Evolutionary conservation across 441 rosid genomes (phyloP), one percentile per base, ranked within the genome.

Genomic region (Capsella rubella): DNA sequence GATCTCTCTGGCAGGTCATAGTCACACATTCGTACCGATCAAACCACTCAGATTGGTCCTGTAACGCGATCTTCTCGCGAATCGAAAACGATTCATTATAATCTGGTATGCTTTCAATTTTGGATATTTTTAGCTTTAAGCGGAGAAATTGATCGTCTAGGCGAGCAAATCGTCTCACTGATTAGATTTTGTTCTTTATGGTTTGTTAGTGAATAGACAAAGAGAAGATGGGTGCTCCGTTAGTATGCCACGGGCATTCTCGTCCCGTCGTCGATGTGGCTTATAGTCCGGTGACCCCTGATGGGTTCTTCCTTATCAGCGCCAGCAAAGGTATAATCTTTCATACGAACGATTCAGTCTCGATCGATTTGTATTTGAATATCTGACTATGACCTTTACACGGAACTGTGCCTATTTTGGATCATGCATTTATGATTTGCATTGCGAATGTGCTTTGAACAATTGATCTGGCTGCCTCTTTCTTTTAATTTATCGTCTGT

Each of bases 171-270:
- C 46, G 39, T 58, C 18, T 34, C 45, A 50, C 27, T 66, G 69
- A 50, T 65, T 40, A 29, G 54, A 39, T 55, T 65, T 53, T 54
- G 16, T 21, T 39, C 39, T 9, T 56, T 56, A 63, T 56, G 72
- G 18, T 32, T 67, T 16, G 49, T 27, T 43, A 59, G 73, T 60
- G 64, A 57, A 89, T 89, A 93, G 87, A 90, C 45, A 87, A 90
- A 86, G 79, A 83, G 80, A 84, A 80, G 75, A 82, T 85, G 78
- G 87, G 86, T 7, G 93, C 84, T 72, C 97, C 99, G 21, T 82
- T 94, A 76, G 96, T 94, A 5, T 94, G 97, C 85, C 99, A 94
- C 49, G 99, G 97, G 21, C 99, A 94, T 84, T 94, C 99, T n/a
- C 88, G 97, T 66, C 99, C 99, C 5, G 97, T 94, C 14, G 97